phyloP scores from a whole-genome alignment of 2,329 filamentous ascomycete species.

The Davidsoniella neocaledoniae region DNA sequence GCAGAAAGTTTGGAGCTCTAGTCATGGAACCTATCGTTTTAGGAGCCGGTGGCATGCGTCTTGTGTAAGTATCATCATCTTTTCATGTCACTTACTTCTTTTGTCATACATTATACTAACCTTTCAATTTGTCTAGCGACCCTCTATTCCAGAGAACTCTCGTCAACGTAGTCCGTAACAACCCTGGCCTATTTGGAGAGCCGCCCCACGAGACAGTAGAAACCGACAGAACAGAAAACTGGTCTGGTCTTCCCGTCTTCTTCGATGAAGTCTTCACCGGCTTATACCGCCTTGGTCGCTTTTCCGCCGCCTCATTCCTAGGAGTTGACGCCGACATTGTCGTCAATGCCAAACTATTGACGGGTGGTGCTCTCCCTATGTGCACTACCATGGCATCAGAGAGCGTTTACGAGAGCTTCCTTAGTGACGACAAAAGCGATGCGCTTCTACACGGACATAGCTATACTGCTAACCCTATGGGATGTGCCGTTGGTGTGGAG shows the following conservation, averaged over 20 bases:
- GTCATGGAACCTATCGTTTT: slow-evolving; percentile 69
- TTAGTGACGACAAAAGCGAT: slow-evolving; percentile 56
- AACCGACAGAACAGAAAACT: slow-evolving; percentile 23
- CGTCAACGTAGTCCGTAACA: slow-evolving; percentile 46
- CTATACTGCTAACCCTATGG: slow-evolving; percentile 71
- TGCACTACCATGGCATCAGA: slow-evolving; percentile 61
- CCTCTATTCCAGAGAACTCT: slow-evolving; percentile 65
- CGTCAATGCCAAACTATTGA: slow-evolving; percentile 70
- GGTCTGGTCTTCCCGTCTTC: slow-evolving; percentile 61
- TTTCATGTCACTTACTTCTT: neutral
- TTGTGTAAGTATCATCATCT: slow-evolving; percentile 38
- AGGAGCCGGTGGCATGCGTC: slow-evolving; percentile 69
- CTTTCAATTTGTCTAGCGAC: slow-evolving; percentile 33
- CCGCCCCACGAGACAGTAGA: slow-evolving; percentile 5
- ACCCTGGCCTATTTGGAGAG: slow-evolving; percentile 35
- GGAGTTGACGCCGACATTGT: slow-evolving; percentile 54
- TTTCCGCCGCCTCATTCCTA: slow-evolving; percentile 54
- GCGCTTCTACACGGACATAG: slow-evolving; percentile 72
- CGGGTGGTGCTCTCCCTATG: slow-evolving; percentile 62
- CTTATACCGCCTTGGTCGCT: slow-evolving; percentile 62
- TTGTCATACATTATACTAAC: neutral
- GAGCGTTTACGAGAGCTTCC: slow-evolving; percentile 54
- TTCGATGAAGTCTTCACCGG: slow-evolving; percentile 84
- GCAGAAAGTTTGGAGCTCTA: slow-evolving; percentile 55
- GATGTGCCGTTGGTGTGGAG: slow-evolving; percentile 60